Percentiles rank a stretch among this genome's conserved stretches.
Evolutionary conservation across 2,329 filamentous ascomycete species (phyloP).

Genomic region (Fusarium continuum): DNA sequence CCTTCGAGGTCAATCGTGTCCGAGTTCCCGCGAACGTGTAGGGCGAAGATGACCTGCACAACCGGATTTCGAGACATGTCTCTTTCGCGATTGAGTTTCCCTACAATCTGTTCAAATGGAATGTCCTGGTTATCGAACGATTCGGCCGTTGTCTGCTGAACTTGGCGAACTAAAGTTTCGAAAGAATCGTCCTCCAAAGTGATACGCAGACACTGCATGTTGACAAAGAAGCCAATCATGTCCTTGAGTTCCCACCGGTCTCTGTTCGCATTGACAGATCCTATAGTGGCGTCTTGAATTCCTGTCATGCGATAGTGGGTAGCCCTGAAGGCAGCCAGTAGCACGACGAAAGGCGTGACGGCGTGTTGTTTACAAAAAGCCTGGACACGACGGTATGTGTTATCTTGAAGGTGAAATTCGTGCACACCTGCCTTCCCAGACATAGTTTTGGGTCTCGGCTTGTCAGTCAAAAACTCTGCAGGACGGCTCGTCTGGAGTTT

Average conservation of each 20-base stretch:
- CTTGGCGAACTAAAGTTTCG: constrained; percentile 28
- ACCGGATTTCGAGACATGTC: constrained; percentile 28
- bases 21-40: constrained; percentile 22
- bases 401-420: constrained; percentile 6
- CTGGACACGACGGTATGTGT: not conserved
- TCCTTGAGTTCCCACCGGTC: constrained; percentile 24
- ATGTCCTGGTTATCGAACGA: constrained; percentile 38
- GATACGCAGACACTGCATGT: constrained; percentile 36
- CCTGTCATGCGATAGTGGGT: constrained; percentile 41
- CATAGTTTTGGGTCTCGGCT: constrained; percentile 10
- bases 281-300: constrained; percentile 31
- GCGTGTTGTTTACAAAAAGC: constrained; percentile 9
- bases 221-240: constrained; percentile 37
- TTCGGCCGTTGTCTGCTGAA: constrained; percentile 1
- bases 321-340: constrained; percentile 37
- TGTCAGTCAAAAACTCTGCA: constrained; percentile 22
- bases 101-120: constrained; percentile 37
- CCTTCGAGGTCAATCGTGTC: constrained; percentile 13
- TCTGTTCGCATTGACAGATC: constrained; percentile 28
- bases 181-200: constrained; percentile 26
- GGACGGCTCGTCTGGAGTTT: constrained; percentile 8
- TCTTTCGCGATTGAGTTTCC: constrained; percentile 3
- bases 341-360: constrained; percentile 17
- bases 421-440: constrained; percentile 16
- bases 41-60: constrained; percentile 28